Evolutionary conservation across 371 early-diverging fungal genomes (phyloP), one percentile per base, ranked within the genome.

Genomic region (Mortierella sp.): DNA sequence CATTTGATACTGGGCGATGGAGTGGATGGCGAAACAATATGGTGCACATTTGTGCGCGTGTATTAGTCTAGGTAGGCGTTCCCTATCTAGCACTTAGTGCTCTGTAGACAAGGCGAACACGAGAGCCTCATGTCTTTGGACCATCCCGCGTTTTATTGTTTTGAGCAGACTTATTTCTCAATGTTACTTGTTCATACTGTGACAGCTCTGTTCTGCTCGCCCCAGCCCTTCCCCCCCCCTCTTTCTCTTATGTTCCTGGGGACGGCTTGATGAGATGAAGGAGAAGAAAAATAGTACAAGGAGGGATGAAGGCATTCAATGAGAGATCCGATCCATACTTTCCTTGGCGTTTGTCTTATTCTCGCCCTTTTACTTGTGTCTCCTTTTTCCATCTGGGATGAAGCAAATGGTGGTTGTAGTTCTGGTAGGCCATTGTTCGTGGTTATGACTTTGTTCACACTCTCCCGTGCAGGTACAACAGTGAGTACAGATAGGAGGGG

Each of bases 381-480:
- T 43, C 45, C 45, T 61, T 61, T 61, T 61, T 61, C 43, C 45
- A 43, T 61, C 45, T 61, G 59, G 59, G 59, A 58, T 58, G 59
- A 36, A 47, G 48, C 15, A 47, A 47, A 47, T 47, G 19, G 48
- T 47, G 43, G 43, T 50, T 53, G 21, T 53, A 13, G 21, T 53
- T 22, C 24, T 53, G 21, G 21, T 6, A 50, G 21, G 16, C n/a
- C n/a, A 50, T n/a, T 24, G 55, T 28, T 53, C 55, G 28, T 53
- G 55, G 55, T 21, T 21, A 24, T 24, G 28, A 53, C 16, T 19
- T 50, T 50, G 16, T 11, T 50, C 50, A 11, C 4, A 15, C 50
- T 53, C 55, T 53, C 55, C 55, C 55, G 55, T 53, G 55, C 55
- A 53, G 55, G 55, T 22, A 53, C 55, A 53, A 19, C 48, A 47